A percentile compares a stretch with the other conserved stretches of the same genome.
These are phyloP conservation scores for Streptanthus diversifolius DNA, from an alignment of 345 rosid genomes.

Conservation along the genomic window DNA sequence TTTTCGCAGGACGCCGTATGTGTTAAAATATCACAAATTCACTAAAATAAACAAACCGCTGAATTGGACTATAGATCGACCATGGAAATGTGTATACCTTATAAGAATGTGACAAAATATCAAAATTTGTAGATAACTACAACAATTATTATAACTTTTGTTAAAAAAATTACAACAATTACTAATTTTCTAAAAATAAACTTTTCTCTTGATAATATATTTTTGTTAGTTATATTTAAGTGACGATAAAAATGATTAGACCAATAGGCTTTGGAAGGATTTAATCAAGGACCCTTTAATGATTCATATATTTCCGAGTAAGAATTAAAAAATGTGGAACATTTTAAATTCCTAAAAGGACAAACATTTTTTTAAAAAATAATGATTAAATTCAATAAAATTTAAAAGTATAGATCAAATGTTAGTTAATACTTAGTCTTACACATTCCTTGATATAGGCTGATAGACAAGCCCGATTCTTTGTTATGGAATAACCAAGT, in stretches of 20 bases:
- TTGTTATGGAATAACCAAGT: background rate
- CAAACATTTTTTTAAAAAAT: background rate
- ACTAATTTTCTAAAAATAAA: background rate
- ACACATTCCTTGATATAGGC: background rate
- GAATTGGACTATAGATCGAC: background rate
- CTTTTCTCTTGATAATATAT: background rate
- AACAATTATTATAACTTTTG: background rate
- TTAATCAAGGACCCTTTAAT: background rate
- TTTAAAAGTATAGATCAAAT: background rate
- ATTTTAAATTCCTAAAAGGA: background rate
- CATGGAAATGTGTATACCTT: background rate
- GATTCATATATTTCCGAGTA: background rate
- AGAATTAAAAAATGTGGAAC: background rate
- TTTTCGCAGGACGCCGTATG: background rate
- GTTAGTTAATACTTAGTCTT: background rate
- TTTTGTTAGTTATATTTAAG: background rate
- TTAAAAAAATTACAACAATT: too few relatives aligned
- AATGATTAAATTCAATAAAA: background rate
- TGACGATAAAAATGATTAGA: background rate
- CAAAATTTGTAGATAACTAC: background rate
- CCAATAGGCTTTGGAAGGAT: background rate
- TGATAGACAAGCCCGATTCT: background rate
- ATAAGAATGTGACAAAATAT: background rate
- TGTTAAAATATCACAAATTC: constrained; percentile 11
- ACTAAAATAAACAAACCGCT: constrained; percentile 12